A percentile compares a stretch with the other conserved stretches of the same genome.
phyloP scores from a whole-genome alignment of 306 rosid species.

The Trifolium pratense region DNA sequence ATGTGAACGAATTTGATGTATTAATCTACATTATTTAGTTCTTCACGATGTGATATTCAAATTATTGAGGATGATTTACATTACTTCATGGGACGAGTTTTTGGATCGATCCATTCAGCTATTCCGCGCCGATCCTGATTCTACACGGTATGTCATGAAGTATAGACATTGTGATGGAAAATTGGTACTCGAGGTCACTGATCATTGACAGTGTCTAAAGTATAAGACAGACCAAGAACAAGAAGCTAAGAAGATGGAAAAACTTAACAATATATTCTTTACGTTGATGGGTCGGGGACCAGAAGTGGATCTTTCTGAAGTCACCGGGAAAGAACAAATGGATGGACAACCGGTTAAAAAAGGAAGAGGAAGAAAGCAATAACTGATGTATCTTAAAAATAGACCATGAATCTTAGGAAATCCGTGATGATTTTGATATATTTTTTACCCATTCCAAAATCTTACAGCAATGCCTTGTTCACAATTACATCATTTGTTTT shows the following conservation, averaged over 20 bases:
- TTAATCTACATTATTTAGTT: slow-evolving; percentile 20
- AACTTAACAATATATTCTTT: slow-evolving; percentile 84
- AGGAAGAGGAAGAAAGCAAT: slow-evolving; percentile 90
- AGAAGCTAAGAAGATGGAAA: slow-evolving; percentile 89
- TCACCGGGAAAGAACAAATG: slow-evolving; percentile 78
- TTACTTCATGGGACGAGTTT: slow-evolving; percentile 44
- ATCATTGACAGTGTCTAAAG: slow-evolving; percentile 81
- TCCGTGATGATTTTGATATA: no score
- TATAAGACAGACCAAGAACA: slow-evolving; percentile 93
- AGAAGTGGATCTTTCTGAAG: slow-evolving; percentile 77
- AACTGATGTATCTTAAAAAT: no score
- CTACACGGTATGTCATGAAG: slow-evolving; percentile 80
- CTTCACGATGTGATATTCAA: no score
- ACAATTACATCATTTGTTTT: no score
- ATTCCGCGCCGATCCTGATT: slow-evolving; percentile 62
- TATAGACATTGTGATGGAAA: slow-evolving; percentile 84
- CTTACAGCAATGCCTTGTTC: no score
- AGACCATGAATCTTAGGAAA: no score
- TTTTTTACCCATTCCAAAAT: no score
- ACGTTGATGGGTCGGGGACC: slow-evolving; percentile 96
- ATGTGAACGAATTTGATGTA: slow-evolving; percentile 1
- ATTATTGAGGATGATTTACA: slow-evolving; percentile 52
- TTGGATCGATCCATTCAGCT: slow-evolving; percentile 43
- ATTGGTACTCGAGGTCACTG: slow-evolving; percentile 80
- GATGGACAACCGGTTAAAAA: slow-evolving; percentile 76